Evolutionary conservation across 257 asterid species (phyloP).

Genomic region (Pogostemon cablin): DNA sequence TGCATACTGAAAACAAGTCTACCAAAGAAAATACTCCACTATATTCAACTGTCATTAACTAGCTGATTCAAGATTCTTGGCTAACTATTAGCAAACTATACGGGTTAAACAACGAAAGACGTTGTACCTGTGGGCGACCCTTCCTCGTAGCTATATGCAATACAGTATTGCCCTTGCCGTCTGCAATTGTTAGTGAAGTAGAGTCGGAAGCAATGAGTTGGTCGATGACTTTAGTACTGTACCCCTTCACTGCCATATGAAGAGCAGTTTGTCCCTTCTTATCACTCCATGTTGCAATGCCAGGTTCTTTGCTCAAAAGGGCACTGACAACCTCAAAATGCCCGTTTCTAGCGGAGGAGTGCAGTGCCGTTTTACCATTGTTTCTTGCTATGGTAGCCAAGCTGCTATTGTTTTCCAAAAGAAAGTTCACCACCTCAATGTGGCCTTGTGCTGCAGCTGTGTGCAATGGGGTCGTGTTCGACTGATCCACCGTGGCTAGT

Average conservation of each 20-base stretch:
- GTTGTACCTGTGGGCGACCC: constrained; percentile 59
- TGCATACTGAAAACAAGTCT: too few relatives aligned
- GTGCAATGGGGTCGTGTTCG: constrained; percentile 71
- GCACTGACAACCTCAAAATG: constrained; percentile 67
- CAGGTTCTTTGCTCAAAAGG: constrained; percentile 58
- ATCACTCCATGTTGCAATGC: constrained; percentile 60
- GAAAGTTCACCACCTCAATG: constrained; percentile 55
- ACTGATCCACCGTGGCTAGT: constrained; percentile 65
- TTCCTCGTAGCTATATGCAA: constrained; percentile 77
- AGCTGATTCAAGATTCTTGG: too few relatives aligned
- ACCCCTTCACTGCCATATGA: constrained; percentile 85
- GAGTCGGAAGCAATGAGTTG: constrained; percentile 50
- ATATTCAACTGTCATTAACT: too few relatives aligned
- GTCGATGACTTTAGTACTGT: constrained; percentile 47
- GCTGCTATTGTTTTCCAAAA: constrained; percentile 60
- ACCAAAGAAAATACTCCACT: too few relatives aligned
- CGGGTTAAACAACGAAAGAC: neutral
- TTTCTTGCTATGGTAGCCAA: constrained; percentile 69
- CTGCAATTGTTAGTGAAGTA: constrained; percentile 47
- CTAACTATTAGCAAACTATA: neutral
- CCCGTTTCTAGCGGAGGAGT: constrained; percentile 75
- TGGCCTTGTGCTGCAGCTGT: constrained; percentile 81
- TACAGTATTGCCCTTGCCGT: constrained; percentile 67
- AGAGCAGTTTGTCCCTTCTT: constrained; percentile 88
- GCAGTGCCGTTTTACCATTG: constrained; percentile 74